These are phyloP conservation scores for Fonsecaea nubica DNA, from an alignment of 2,329 filamentous ascomycete genomes.

Conservation along the genomic window DNA sequence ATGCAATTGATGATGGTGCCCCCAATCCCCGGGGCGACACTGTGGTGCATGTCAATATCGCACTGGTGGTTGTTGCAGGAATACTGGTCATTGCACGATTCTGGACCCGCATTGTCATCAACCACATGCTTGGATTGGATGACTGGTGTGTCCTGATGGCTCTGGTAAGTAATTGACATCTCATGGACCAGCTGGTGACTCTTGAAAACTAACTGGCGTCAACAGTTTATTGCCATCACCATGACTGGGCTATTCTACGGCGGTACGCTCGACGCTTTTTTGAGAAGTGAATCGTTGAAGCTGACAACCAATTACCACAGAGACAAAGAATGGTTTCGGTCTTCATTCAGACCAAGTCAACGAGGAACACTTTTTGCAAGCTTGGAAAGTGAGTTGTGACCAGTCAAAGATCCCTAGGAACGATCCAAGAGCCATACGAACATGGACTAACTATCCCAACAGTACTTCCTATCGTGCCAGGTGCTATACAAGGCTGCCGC, in stretches of 20 bases:
- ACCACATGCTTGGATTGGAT: constrained; percentile 17
- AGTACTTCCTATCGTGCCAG: constrained; percentile 21
- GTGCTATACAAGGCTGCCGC: constrained; percentile 21
- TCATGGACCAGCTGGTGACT: background rate
- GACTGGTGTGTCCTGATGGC: constrained; percentile 18
- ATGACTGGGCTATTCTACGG: constrained; percentile 19
- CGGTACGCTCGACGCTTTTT: constrained; percentile 4
- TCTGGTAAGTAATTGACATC: constrained; percentile 7
- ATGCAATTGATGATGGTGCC: constrained; percentile 10
- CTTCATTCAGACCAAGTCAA: constrained; percentile 14
- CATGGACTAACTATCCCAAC: background rate
- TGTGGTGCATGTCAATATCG: constrained; percentile 17
- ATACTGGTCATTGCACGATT: constrained; percentile 14
- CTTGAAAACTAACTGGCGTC: background rate
- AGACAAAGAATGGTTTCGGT: constrained; percentile 20
- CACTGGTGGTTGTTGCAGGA: constrained; percentile 13
- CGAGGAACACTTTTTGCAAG: constrained; percentile 18
- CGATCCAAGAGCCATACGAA: background rate
- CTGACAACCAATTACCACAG: constrained; percentile 3
- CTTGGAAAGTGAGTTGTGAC: constrained; percentile 17
- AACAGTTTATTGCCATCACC: constrained; percentile 14
- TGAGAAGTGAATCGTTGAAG: background rate
- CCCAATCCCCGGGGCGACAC: constrained; percentile 18
- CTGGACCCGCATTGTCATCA: constrained; percentile 18
- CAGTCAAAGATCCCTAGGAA: background rate